phyloP scores from a whole-genome alignment of 2,329 filamentous ascomycete genomes.

The Paraphoma chrysanthemicola region DNA sequence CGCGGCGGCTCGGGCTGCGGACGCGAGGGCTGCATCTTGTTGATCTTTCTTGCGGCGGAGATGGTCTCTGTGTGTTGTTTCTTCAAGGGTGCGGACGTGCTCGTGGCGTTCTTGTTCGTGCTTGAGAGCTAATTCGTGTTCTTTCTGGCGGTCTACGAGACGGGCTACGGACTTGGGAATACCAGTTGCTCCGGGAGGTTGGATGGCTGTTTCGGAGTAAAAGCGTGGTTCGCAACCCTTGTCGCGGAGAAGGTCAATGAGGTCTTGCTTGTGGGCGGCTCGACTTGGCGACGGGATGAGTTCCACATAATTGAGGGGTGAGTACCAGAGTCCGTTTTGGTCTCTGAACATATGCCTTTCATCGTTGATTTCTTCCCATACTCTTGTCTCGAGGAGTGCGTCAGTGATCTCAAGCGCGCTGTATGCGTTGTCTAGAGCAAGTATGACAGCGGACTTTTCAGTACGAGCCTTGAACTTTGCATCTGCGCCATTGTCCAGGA shows the following conservation, averaged over 20 bases:
- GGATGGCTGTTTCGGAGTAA: conserved; percentile 46
- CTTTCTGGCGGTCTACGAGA: conserved; percentile 41
- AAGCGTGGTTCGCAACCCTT: conserved; percentile 42
- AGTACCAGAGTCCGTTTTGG: conserved; percentile 64
- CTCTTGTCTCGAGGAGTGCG: conserved; percentile 66
- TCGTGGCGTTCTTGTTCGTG: conserved; percentile 37
- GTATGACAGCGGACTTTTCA: conserved; percentile 65
- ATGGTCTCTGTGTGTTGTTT: conserved; percentile 34
- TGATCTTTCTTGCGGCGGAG: conserved; percentile 37
- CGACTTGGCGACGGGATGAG: conserved; percentile 30
- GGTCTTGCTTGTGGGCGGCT: conserved; percentile 17
- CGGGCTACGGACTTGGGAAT: conserved; percentile 34
- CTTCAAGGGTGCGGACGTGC: conserved; percentile 35
- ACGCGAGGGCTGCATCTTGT: conserved; percentile 32
- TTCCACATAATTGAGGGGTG: conserved; percentile 68
- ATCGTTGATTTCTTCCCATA: conserved; percentile 71
- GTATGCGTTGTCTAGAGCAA: conserved; percentile 64
- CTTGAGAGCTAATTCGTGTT: conserved; percentile 36
- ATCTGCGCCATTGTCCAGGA: conserved; percentile 65
- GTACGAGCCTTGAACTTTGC: conserved; percentile 60
- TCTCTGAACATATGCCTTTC: conserved; percentile 55
- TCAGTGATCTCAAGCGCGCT: conserved; percentile 64
- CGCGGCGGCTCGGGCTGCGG: conserved; percentile 27
- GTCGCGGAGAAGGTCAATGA: conserved; percentile 41
- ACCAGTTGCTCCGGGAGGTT: conserved; percentile 45